Base-by-base conservation (phyloP, 2,329 filamentous ascomycete genomes). In the Xylariaceae sp. region DNA sequence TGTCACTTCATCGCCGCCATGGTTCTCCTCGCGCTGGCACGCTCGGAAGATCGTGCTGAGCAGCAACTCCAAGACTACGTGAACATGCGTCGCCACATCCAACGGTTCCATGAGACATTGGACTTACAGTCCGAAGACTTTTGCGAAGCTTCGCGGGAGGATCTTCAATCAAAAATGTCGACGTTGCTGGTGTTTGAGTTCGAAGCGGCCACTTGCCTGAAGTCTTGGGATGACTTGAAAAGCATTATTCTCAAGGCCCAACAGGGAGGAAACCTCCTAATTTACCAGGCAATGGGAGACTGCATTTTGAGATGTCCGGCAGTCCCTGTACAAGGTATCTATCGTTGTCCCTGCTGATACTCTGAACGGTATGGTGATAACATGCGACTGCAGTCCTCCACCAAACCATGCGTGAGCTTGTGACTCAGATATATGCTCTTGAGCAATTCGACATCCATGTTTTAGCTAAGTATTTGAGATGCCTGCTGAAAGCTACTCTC, bases 401-500 rank as follows among this genome's bases (percentile, higher is more conserved):
- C 46, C 59, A 62, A 1, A 71, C 66, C 0, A 67, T 88, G 41
- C 74, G 82, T 32, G 74, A 79, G 43, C 78, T 89, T 43, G 76
- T 92, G 53, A 83, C 85, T 52, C 68, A 78, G 33, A 79, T 83
- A 13, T 83, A 77, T 61, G 67, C 61, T 1, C 60, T 79, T 1
- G 70, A 78, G 13, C 53, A 60, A 1, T 77, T 81, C 31, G 71
- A 83, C 45, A 67, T 69, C 4, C 55, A 59, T 1, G 80, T 78
- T 50, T 66, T 94, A 1, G 76, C 84, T 6, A 83, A 83, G 51
- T 94, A 92, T 66, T 74, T 90, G 31, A 77, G 86, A 1, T 88
- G 85, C 51, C 68, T 92, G 2, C 85, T 90, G 48, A 82, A 85
- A 45, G 68, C 78, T 1, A 73, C 83, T 0, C 62, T 88, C 1